phyloP scores from a whole-genome alignment of 2,329 filamentous ascomycete genomes.

The Aspergillus fumigatiaffinis region DNA sequence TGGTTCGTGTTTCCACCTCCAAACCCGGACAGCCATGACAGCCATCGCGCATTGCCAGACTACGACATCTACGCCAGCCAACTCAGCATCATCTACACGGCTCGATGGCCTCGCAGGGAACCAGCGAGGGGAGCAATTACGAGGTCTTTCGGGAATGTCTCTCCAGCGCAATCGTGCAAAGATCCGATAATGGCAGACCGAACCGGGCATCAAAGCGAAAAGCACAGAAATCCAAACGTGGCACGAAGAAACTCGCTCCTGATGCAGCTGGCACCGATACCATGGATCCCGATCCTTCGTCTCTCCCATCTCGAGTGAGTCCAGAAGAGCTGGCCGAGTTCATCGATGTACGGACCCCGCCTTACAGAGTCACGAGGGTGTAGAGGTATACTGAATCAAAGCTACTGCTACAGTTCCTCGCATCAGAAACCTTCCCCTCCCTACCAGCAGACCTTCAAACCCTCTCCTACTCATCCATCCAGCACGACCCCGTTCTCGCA shows the following conservation, averaged over 20 bases:
- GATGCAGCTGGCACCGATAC: conserved; percentile 8
- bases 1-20: not conserved
- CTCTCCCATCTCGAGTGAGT: conserved; percentile 30
- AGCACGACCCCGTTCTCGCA: conserved; percentile 49
- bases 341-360: conserved; percentile 53
- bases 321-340: conserved; percentile 74
- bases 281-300: not conserved
- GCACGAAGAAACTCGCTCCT: conserved; percentile 16
- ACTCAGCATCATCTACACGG: conserved; percentile 14
- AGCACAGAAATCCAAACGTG: conserved; percentile 18
- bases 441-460: conserved; percentile 60
- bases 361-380: not conserved
- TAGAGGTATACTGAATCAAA: not conserved
- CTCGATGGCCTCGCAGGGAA: conserved; percentile 26
- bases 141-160: conserved; percentile 71
- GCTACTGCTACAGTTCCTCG: conserved; percentile 58
- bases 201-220: conserved; percentile 35
- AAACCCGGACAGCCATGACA: not conserved
- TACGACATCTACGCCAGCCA: not conserved
- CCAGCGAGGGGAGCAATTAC: conserved; percentile 52
- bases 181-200: conserved; percentile 48
- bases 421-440: conserved; percentile 62
- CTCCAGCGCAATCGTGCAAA: conserved; percentile 64
- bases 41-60: not conserved
- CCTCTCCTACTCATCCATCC: conserved; percentile 57